Conservation (phyloP, 1,284 basidiomycete genomes). For the Ustilago esculenta region DNA sequence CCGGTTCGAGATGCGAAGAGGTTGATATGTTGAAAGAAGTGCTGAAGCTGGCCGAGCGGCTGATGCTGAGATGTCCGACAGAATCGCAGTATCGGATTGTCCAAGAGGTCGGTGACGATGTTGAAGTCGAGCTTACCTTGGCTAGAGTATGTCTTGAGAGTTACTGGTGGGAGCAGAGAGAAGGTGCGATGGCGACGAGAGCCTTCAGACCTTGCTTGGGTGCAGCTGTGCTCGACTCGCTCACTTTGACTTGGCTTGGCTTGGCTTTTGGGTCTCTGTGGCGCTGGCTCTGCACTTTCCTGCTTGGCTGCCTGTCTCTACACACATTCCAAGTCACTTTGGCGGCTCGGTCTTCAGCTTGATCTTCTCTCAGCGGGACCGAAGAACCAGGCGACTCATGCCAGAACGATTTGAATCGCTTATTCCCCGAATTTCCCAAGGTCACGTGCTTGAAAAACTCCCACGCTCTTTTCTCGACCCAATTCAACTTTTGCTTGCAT, state of each 20-base stretch:
- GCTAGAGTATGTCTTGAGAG: slow-evolving; percentile 50
- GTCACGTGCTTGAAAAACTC: slow-evolving; percentile 43
- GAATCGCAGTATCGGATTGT: slow-evolving; percentile 26
- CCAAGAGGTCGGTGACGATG: slow-evolving; percentile 10
- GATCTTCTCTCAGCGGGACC: no score
- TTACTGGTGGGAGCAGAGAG: slow-evolving; percentile 47
- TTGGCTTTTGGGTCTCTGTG: no score
- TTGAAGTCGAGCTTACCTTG: slow-evolving; percentile 45
- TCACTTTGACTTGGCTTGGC: not conserved
- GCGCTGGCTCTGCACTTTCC: not conserved
- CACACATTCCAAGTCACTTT: no score
- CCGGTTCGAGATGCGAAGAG: not conserved
- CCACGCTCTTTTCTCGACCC: slow-evolving; percentile 19
- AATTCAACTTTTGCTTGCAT: no score
- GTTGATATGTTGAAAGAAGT: not conserved
- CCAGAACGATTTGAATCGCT: no score
- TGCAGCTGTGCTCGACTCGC: slow-evolving; percentile 3
- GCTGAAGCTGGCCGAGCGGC: not conserved
- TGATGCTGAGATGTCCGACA: not conserved
- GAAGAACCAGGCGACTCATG: no score
- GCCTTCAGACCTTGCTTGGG: slow-evolving; percentile 25
- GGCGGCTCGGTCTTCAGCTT: no score
- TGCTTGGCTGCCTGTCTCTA: no score
- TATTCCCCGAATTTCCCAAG: not conserved
- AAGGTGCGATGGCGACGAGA: slow-evolving; percentile 42